Base-by-base conservation (phyloP, 2,329 filamentous ascomycete genomes). In the Beauveria asiatica region DNA sequence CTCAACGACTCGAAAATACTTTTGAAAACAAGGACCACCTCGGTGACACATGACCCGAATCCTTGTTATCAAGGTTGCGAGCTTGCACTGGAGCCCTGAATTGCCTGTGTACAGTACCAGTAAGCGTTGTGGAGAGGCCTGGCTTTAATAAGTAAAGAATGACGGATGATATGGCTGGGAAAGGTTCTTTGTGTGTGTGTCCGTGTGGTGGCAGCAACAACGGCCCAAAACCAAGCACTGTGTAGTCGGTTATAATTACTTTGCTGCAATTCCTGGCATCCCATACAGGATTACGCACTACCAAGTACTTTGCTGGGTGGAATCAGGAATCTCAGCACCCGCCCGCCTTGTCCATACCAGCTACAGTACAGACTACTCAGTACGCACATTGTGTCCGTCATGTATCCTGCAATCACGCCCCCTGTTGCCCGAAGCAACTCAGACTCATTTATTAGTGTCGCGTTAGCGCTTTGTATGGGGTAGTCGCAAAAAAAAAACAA, bases 401-500 rank as follows among this genome's bases (percentile, higher is more conserved):
- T 54, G 52, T 48, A 57, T 41, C 25, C 42, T 57, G 54, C 42
- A 44, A 39, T 13, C 42, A 48, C 54, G 6, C 54, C 54, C 54
- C 54, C 53, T 42, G 27, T 27, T 19, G 17, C 19, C 17, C 42
- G 23, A 33, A 33, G 30, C 30, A 33, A 16, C 48, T 33, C 7
- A 37, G 33, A 37, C 33, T 41, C 19, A 30, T 33, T 39, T 17
- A 25, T 49, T 57, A 49, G 44, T 27, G 30, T 11, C 21, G 44
- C 30, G 13, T 25, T 57, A 49, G 54, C 17, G 44, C 54, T 57
- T 57, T 57, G 44, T 21, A 57, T 57, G 54, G 39, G 54, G 50
- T 39, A 45, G 48, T 9, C 30, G n/a, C n/a, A n/a, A 27, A 49
- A 57, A 13, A 57, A 57, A 33, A 57, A 49, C 54, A 57, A 57